Conservation (phyloP, 164 flowering plant genomes). For the Houttuynia cordata region DNA sequence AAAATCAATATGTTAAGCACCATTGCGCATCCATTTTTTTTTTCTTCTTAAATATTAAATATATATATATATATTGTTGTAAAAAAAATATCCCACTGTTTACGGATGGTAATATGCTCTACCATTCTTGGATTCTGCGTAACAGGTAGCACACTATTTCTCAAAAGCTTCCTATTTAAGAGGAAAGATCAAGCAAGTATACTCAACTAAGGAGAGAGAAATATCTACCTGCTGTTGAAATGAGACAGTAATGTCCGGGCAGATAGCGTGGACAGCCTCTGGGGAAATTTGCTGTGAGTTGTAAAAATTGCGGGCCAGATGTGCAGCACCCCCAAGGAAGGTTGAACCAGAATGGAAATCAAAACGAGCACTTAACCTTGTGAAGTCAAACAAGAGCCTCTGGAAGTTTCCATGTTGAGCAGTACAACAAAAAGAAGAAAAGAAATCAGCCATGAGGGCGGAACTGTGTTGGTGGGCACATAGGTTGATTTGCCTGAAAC, state of each 20-base stretch:
- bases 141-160: too few relatives aligned
- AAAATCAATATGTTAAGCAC: too few relatives aligned
- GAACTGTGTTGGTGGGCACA: conserved; percentile 27
- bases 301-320: conserved; percentile 34
- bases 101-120: too few relatives aligned
- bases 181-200: neutral
- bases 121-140: too few relatives aligned
- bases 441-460: conserved; percentile 50
- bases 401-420: conserved; percentile 91
- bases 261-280: conserved; percentile 40
- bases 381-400: conserved; percentile 64
- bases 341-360: conserved; percentile 67
- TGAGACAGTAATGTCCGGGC: conserved; percentile 52
- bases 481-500: conserved; percentile 18
- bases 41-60: too few relatives aligned
- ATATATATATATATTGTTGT: too few relatives aligned
- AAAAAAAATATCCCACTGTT: too few relatives aligned
- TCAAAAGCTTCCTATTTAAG: too few relatives aligned
- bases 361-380: conserved; percentile 45
- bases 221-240: conserved; percentile 81
- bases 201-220: neutral
- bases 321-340: conserved; percentile 44
- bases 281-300: conserved; percentile 31
- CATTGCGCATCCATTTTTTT: too few relatives aligned
- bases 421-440: conserved; percentile 55